Evolutionary conservation across 345 rosid genomes (phyloP).

Genomic region (Brassica cretica): DNA sequence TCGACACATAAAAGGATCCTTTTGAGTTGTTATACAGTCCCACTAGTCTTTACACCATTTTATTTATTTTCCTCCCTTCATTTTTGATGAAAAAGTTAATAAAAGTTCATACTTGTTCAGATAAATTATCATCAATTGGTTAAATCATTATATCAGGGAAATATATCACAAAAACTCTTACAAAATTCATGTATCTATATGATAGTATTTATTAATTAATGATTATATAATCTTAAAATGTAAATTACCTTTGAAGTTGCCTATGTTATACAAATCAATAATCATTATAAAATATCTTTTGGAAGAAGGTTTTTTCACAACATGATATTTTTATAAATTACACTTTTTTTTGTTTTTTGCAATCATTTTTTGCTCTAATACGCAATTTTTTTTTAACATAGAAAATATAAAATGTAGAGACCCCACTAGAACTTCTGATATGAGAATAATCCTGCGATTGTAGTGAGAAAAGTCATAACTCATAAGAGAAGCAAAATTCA

Average conservation of each 20-base stretch:
- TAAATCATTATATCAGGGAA: not conserved
- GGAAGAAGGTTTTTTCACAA: too few relatives aligned
- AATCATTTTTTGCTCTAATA: conserved; percentile 19
- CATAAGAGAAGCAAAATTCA: conserved; percentile 41
- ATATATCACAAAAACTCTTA: not conserved
- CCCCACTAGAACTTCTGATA: conserved; percentile 55
- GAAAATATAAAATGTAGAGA: conserved; percentile 30
- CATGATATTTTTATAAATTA: too few relatives aligned
- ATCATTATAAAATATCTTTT: too few relatives aligned
- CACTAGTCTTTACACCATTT: conserved; percentile 13
- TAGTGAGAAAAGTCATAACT: conserved; percentile 49
- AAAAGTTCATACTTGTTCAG: not conserved
- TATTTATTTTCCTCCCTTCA: not conserved
- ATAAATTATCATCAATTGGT: not conserved
- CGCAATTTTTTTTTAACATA: conserved; percentile 12
- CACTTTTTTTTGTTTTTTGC: not conserved
- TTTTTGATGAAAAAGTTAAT: not conserved
- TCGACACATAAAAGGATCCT: conserved; percentile 30
- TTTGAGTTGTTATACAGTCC: conserved; percentile 37
- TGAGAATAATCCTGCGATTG: conserved; percentile 76
- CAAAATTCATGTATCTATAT: not conserved
- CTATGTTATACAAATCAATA: too few relatives aligned
- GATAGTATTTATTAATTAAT: too few relatives aligned
- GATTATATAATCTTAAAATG: too few relatives aligned
- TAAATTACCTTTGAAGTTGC: too few relatives aligned